phyloP scores from a whole-genome alignment of 306 rosid genomes.

The Canavalia ensiformis region DNA sequence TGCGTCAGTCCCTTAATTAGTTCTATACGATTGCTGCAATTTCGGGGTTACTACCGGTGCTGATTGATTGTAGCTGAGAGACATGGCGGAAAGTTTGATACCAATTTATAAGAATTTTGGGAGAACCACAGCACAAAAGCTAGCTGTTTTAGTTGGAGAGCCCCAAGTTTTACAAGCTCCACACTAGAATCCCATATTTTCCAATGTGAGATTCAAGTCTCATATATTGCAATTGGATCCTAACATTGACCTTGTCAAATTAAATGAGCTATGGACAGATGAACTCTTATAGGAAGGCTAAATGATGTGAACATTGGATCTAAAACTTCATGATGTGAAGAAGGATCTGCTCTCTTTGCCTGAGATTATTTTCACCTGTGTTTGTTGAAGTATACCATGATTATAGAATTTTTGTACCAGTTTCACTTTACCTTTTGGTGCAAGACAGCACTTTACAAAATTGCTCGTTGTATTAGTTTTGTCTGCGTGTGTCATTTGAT shows the following conservation, averaged over 20 bases:
- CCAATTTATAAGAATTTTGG: too few relatives aligned
- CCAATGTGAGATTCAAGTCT: too few relatives aligned
- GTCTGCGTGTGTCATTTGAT: background rate
- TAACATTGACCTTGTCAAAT: background rate
- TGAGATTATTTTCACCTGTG: background rate
- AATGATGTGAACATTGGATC: conserved; percentile 6
- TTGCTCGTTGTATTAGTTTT: conserved; percentile 1
- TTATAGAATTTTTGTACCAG: background rate
- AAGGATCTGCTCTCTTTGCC: background rate
- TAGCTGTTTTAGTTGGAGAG: too few relatives aligned
- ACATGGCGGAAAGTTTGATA: too few relatives aligned
- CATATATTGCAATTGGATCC: too few relatives aligned
- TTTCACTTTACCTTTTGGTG: conserved; percentile 16
- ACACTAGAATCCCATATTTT: too few relatives aligned
- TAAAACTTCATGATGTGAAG: conserved; percentile 17
- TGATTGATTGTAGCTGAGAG: too few relatives aligned
- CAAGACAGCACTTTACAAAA: conserved; percentile 3
- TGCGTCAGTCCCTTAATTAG: too few relatives aligned
- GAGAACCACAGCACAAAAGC: too few relatives aligned
- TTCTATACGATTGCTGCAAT: too few relatives aligned
- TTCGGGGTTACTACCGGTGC: too few relatives aligned
- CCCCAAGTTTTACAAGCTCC: too few relatives aligned
- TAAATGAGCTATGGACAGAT: background rate
- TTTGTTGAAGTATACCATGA: background rate
- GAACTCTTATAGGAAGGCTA: background rate